Evolutionary conservation across 495 filamentous ascomycete genomes (phyloP), one percentile per base, ranked within the genome.

Genomic region (Talaromyces liani): DNA sequence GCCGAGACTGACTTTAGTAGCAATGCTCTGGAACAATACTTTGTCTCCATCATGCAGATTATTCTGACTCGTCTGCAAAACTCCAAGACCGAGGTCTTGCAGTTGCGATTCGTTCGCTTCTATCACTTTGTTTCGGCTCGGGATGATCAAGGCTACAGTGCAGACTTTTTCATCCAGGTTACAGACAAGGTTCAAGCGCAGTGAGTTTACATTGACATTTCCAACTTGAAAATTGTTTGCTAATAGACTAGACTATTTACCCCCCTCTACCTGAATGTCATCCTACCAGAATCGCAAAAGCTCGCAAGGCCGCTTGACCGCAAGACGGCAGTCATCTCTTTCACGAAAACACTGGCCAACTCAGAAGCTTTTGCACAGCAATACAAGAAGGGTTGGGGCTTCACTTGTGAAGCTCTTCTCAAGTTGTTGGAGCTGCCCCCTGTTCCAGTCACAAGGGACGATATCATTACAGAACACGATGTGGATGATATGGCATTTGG

Each of bases 401-500:
- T 88, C 68, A 97, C 91, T 0, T 89, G 87, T 70, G 88, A 94
- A 70, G 85, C 89, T 10, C 82, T 99, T 64, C 84, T 98, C 14
- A 91, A 91, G 72, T 83, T 97, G 14, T 83, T 99, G 4, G 86
- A 93, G 69, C 91, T 93, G 74, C 90, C 92, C 6, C 92, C 93
- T 4, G 79, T 89, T 61, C 87, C 91, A 6, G 75, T 84, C 9
- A 72, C 84, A 54, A 82, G 84, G 56, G 92, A 96, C 64, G 92
- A 95, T 61, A 71, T 88, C 24, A 85, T 93, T 66, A 80, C 83
- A 16, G 92, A 96, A 68, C 87, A 89, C 9, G 94, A 98, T 67
- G 88, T 94, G 54, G 94, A 98, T 66, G 93, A 98, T 71, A 85
- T 96, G 70, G 87, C 89, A 58, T 99, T 98, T 68, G 95, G 93